Conservation (phyloP, 345 rosid species). For the Camelina laxa region DNA sequence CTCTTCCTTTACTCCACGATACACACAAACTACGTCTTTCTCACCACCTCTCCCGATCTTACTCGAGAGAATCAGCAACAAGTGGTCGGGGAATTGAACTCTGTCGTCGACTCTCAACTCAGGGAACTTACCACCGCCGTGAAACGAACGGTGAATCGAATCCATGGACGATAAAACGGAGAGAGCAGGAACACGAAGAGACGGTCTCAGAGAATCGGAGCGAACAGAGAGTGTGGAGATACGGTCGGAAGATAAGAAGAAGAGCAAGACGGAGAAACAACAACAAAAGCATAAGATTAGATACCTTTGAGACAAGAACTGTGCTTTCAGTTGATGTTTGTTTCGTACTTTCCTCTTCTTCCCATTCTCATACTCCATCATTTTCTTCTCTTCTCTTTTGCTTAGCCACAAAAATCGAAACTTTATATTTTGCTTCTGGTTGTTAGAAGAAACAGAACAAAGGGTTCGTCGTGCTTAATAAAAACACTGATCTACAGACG, state of each 20-base stretch:
- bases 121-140: conserved; percentile 35
- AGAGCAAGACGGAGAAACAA: conserved; percentile 62
- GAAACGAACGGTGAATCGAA: conserved; percentile 53
- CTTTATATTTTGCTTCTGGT: background rate
- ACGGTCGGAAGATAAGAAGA: conserved; percentile 68
- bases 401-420: background rate
- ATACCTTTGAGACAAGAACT: conserved; percentile 61
- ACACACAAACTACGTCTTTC: conserved; percentile 63
- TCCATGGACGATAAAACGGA: conserved; percentile 57
- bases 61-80: conserved; percentile 60
- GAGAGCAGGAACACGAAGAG: conserved; percentile 58
- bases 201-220: conserved; percentile 61
- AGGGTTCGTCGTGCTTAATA: conserved; percentile 3
- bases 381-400: conserved; percentile 11
- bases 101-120: conserved; percentile 58
- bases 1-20: conserved; percentile 44
- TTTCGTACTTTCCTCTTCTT: conserved; percentile 75
- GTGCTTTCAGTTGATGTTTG: conserved; percentile 47
- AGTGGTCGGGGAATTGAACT: conserved; percentile 82
- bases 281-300: conserved; percentile 54
- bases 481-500: conserved; percentile 26
- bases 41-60: conserved; percentile 41
- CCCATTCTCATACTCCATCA: conserved; percentile 79
- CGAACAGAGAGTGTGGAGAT: conserved; percentile 48
- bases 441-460: conserved; percentile 1